Conservation (phyloP, 176 grass and related monocot species). For the Oryza coarctata region DNA sequence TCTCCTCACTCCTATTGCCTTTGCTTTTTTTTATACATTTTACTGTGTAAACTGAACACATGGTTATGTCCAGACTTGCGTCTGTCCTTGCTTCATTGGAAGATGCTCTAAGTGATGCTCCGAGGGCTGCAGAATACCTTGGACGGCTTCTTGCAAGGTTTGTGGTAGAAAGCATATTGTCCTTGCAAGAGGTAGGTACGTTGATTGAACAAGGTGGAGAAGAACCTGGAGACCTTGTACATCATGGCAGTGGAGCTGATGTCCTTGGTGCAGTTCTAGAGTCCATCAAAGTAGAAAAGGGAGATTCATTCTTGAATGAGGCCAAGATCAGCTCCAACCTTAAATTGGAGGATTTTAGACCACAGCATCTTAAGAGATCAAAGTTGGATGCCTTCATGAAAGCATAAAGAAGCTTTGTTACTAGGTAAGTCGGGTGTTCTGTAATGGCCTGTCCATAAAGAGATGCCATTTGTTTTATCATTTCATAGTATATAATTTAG, state of each 20-base stretch:
- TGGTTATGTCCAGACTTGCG: conserved; percentile 51
- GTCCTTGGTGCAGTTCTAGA: conserved; percentile 63
- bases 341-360: conserved; percentile 75
- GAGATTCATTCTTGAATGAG: conserved; percentile 74
- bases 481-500: background rate
- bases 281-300: conserved; percentile 59
- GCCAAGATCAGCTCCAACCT: conserved; percentile 63
- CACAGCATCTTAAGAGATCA: conserved; percentile 48
- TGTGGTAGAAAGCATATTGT: conserved; percentile 60
- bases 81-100: conserved; percentile 68
- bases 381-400: conserved; percentile 83
- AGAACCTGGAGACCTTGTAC: conserved; percentile 61
- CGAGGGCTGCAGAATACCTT: conserved; percentile 80
- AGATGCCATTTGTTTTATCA: background rate
- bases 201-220: conserved; percentile 75
- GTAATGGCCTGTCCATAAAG: conserved; percentile 3
- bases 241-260: conserved; percentile 70
- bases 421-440: conserved; percentile 43
- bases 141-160: conserved; percentile 69
- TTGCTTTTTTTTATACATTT: background rate
- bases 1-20: background rate
- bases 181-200: conserved; percentile 64
- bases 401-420: conserved; percentile 34
- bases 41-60: conserved; percentile 2
- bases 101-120: conserved; percentile 90